Base-by-base conservation (phyloP, 1,284 basidiomycete genomes). In the Malassezia yamatoensis region DNA sequence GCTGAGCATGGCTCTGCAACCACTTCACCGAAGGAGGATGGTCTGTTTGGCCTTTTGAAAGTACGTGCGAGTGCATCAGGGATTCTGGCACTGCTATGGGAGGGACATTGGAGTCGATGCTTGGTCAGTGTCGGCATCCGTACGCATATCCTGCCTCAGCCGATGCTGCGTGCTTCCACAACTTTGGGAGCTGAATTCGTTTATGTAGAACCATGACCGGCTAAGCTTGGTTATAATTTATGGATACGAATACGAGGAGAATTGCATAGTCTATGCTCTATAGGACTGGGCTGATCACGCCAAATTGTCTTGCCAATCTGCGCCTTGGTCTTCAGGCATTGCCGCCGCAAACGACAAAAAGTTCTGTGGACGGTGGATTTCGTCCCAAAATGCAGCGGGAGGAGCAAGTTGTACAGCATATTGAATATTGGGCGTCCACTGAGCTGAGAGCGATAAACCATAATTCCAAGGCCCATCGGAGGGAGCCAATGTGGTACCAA, bases 351-450 rank as follows among this genome's bases (percentile, higher is more conserved):
- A 72, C 7, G 61, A 58, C 15, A 73, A 57, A 60, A 76, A 77
- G 62, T 75, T 73, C 48, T 75, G 74, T 15, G 75, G 90, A 50
- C 93, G 82, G 75, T 96, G 93, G 69, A 88, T 84, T 74, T 93
- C 88, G 16, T 88, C 86, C 93, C 94, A 98, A 83, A 96, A 99
- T 51, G 86, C 79, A 34, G 90, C 78, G 1, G 93, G 93, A 29
- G 87, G 88, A 70, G 96, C 93, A 40, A 98, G 79, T 38, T 83
- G 84, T 80, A 96, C 86, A 16, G 83, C 82, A 75, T 90, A 98
- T 50, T 83, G 82, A 65, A 96, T 78, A 66, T 80, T 86, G 36
- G 87, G 83, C 29, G 87, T 83, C 88, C 90, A 98, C 63, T 88
- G 77, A 72, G 96, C 90, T 89, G 54, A 96, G 78, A 56, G 89